Percentiles rank a stretch among this genome's conserved stretches.
Evolutionary conservation across 768 basidiomycete species (phyloP).

Genomic region (Sarcomyxa edulis): DNA sequence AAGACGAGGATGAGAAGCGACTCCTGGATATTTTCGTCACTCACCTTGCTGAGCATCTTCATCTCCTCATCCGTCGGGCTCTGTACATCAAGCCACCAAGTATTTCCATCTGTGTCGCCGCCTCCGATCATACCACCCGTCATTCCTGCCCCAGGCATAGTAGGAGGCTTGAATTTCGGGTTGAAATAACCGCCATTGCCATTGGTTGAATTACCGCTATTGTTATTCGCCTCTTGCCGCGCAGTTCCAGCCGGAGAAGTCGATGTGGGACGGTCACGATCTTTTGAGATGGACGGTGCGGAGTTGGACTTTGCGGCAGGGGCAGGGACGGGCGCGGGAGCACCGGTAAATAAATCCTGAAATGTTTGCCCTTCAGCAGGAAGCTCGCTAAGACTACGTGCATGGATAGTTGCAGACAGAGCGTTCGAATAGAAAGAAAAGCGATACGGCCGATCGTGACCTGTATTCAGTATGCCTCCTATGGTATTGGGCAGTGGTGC

Average conservation of each 20-base stretch:
- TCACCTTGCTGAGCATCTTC: slow-evolving; percentile 90
- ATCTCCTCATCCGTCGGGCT: slow-evolving; percentile 98
- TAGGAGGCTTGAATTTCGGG: too few species aligned
- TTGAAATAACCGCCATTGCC: background rate
- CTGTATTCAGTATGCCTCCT: slow-evolving; percentile 43
- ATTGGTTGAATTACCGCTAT: background rate
- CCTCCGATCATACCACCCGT: slow-evolving; percentile 12
- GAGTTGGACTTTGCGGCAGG: too few species aligned
- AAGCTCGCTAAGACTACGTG: slow-evolving; percentile 86
- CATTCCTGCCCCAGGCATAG: too few species aligned
- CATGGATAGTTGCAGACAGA: slow-evolving; percentile 90
- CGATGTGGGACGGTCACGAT: too few species aligned
- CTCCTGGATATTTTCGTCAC: slow-evolving; percentile 11
- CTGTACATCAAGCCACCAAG: slow-evolving; percentile 96
- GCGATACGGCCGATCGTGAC: slow-evolving; percentile 87
- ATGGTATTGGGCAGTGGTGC: slow-evolving; percentile 12
- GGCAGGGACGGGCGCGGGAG: slow-evolving; percentile 22
- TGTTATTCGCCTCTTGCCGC: background rate
- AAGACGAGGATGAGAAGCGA: background rate
- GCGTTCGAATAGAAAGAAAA: slow-evolving; percentile 99
- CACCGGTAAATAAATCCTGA: slow-evolving; percentile 78
- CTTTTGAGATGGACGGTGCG: too few species aligned
- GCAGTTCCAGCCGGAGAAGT: too few species aligned
- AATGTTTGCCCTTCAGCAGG: slow-evolving; percentile 93
- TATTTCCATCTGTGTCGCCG: slow-evolving; percentile 61